Percentiles rank a stretch among this genome's conserved stretches.
These are phyloP conservation scores for Colletotrichum zoysiae DNA, from an alignment of 2,329 filamentous ascomycete species.

Conservation along the genomic window DNA sequence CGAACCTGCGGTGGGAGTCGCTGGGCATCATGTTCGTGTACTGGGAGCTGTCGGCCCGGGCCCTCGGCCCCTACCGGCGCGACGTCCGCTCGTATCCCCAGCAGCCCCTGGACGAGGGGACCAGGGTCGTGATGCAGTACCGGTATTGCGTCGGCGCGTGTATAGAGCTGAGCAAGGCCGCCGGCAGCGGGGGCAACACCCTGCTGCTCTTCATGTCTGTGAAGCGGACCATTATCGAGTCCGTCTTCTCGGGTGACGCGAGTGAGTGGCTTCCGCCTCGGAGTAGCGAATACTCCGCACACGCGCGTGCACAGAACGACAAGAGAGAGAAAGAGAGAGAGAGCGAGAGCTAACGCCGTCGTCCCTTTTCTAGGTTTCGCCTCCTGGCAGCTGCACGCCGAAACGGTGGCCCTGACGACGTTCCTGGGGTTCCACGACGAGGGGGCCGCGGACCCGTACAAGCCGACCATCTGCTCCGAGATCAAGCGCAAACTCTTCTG, in stretches of 20 bases:
- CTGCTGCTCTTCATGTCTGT: constrained; percentile 50
- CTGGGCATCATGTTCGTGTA: constrained; percentile 54
- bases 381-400: constrained; percentile 47
- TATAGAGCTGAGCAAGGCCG: constrained; percentile 49
- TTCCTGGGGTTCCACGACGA: constrained; percentile 47
- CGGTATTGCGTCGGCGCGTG: constrained; percentile 40
- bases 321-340: background rate
- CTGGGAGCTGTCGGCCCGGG: constrained; percentile 40
- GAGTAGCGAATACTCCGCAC: no score
- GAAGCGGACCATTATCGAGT: constrained; percentile 50
- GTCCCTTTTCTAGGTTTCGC: constrained; percentile 21
- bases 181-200: constrained; percentile 46
- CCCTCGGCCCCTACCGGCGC: constrained; percentile 28
- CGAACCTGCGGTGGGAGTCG: constrained; percentile 58
- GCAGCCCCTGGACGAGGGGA: constrained; percentile 19
- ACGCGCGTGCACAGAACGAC: background rate
- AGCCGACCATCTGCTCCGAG: constrained; percentile 49
- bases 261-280: constrained; percentile 43
- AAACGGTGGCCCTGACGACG: constrained; percentile 47
- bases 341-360: background rate
- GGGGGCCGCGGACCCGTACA: constrained; percentile 39
- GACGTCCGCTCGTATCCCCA: constrained; percentile 14
- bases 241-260: constrained; percentile 52
- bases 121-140: constrained; percentile 43
- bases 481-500: constrained; percentile 48